Base-by-base conservation (phyloP, 2,329 filamentous ascomycete species). In the Didymella glomerata region DNA sequence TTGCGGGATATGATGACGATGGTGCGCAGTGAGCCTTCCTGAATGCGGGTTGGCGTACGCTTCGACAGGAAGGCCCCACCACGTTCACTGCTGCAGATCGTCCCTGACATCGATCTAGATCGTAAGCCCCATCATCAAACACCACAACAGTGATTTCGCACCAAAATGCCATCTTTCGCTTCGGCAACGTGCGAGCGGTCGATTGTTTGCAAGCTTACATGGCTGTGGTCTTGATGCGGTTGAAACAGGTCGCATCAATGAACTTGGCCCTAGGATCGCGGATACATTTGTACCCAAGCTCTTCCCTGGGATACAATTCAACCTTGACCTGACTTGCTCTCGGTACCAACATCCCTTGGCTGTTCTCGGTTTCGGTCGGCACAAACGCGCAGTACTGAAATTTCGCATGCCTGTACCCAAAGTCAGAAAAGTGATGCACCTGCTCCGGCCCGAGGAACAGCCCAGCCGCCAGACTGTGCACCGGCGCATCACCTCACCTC, bases 351-450 rank as follows among this genome's bases (percentile, higher is more conserved):
- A 49, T 38, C 36, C 56, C 56, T 6, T 4, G 48, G 11, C 13
- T 42, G 14, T 50, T 53, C 41, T 61, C 60, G 10, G 28, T 28
- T 4, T 64, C 47, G 13, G 49, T 64, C 24, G 38, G 40, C 18
- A 25, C 24, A 30, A 40, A 42, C 3, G 65, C 52, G 40, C 65
- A 66, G 28, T 57, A 57, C 54, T 67, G 63, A 30, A 65, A 42
- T 6, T 45, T 34, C 40, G 48, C 60, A 50, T 69, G 65, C 69
- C 96, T 91, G 80, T 98, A 98, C 50, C 94, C 94, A 69, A 97
- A 97, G 75, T 98, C 94, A 50, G 93, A 92, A 88, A 98, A 98
- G 91, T 92, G 96, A 78, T 97, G 93, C 63, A 98, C 89, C 75
- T 92, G 92, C 77, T 85, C 89, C 68, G 87, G 85, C 75, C 97